Evolutionary conservation across 345 rosid species (phyloP).

Genomic region (Microcos paniculata): DNA sequence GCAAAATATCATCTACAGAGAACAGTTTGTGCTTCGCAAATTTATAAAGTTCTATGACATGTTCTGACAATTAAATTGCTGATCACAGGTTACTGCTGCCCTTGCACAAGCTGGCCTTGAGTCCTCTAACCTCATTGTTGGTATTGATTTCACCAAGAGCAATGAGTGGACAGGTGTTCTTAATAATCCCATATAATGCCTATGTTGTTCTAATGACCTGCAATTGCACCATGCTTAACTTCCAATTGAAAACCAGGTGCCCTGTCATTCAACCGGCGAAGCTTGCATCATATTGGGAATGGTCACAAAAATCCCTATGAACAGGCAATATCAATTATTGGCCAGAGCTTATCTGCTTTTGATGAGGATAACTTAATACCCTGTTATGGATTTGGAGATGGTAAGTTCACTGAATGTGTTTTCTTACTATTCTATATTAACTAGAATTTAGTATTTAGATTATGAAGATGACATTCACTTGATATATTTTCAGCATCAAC

Average conservation of each 20-base stretch:
- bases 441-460: not conserved
- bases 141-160: slow-evolving; percentile 96
- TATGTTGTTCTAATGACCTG: not conserved
- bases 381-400: slow-evolving; percentile 77
- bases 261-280: slow-evolving; percentile 61
- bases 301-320: slow-evolving; percentile 72
- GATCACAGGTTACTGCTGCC: slow-evolving; percentile 73
- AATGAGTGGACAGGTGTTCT: slow-evolving; percentile 91
- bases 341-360: slow-evolving; percentile 68
- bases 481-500: slow-evolving; percentile 61
- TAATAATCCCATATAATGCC: slow-evolving; percentile 17
- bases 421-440: not conserved
- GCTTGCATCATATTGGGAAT: slow-evolving; percentile 65
- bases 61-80: not conserved
- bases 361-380: slow-evolving; percentile 87
- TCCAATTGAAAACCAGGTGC: slow-evolving; percentile 42
- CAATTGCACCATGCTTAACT: slow-evolving; percentile 17
- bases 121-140: slow-evolving; percentile 91
- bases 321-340: slow-evolving; percentile 79
- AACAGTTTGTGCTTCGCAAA: not conserved
- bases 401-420: slow-evolving; percentile 28
- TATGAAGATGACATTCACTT: slow-evolving; percentile 26
- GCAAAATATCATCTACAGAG: not conserved
- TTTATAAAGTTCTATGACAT: slow-evolving; percentile 5
- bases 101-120: slow-evolving; percentile 86